Conservation (phyloP, 116 monocot species). For the Phalaenopsis hybrid region DNA sequence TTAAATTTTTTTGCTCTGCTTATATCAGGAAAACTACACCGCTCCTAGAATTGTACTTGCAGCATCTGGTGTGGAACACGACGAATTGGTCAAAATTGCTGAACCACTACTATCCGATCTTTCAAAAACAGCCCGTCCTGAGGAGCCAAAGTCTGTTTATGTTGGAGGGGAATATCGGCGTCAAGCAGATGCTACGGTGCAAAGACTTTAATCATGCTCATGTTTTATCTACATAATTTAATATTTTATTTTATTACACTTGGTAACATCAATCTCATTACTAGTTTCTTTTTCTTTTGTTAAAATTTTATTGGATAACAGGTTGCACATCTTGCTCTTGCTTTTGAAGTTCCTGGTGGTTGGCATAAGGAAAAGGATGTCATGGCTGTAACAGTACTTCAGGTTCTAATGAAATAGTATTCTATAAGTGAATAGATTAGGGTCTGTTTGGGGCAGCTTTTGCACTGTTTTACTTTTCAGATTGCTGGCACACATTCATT, state of each 20-base stretch:
- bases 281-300: background rate
- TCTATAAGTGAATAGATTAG: too few relatives aligned
- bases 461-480: too few relatives aligned
- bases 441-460: too few relatives aligned
- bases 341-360: conserved; percentile 97
- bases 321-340: conserved; percentile 83
- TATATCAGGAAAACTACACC: conserved; percentile 71
- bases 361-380: conserved; percentile 88
- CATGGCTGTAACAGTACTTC: conserved; percentile 75
- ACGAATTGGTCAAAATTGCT: conserved; percentile 71
- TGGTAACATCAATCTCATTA: background rate
- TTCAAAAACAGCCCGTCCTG: conserved; percentile 38
- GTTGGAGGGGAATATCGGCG: conserved; percentile 81
- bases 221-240: background rate
- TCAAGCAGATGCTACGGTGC: conserved; percentile 77
- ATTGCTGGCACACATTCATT: too few relatives aligned
- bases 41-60: conserved; percentile 89
- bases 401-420: conserved; percentile 34
- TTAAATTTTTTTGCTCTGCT: conserved; percentile 8
- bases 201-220: background rate
- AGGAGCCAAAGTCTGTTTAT: conserved; percentile 74
- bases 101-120: conserved; percentile 87
- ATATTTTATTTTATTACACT: background rate
- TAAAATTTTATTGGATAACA: conserved; percentile 19
- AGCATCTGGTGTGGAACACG: conserved; percentile 94